Percentiles rank a stretch among this genome's conserved stretches.
Evolutionary conservation across 31 red algal genomes (phyloP).

Genomic region (Odonthalia washingtoniensis): DNA sequence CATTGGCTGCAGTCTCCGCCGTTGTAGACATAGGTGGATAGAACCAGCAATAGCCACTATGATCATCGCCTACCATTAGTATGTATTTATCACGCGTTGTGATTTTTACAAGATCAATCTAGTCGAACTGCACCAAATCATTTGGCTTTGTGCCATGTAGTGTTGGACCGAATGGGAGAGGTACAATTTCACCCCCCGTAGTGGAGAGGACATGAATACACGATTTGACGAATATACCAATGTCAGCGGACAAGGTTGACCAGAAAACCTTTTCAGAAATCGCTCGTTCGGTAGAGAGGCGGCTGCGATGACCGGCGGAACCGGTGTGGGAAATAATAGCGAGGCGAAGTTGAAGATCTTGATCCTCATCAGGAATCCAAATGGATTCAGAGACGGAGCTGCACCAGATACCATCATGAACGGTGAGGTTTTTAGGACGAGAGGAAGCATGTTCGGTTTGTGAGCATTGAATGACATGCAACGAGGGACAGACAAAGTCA

Average conservation of each 20-base stretch:
- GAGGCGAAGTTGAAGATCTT: too few relatives aligned
- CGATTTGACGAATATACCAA: background rate
- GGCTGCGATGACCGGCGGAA: slow-evolving; percentile 14
- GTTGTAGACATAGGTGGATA: background rate
- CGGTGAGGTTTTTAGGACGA: too few relatives aligned
- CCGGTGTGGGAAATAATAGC: background rate
- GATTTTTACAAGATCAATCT: background rate
- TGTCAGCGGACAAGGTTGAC: background rate
- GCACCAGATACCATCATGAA: too few relatives aligned
- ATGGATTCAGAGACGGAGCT: too few relatives aligned
- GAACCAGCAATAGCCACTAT: slow-evolving; percentile 30
- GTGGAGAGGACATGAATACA: slow-evolving; percentile 37
- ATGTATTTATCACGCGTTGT: background rate
- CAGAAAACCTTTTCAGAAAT: slow-evolving; percentile 19
- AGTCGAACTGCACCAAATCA: slow-evolving; percentile 16
- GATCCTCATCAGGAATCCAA: too few relatives aligned
- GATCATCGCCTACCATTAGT: slow-evolving; percentile 23
- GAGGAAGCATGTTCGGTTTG: too few relatives aligned
- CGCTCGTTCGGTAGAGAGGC: background rate
- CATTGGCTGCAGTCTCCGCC: slow-evolving; percentile 5
- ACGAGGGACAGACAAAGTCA: too few relatives aligned
- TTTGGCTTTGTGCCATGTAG: too few relatives aligned
- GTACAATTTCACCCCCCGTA: background rate
- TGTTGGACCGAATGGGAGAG: background rate
- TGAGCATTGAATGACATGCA: too few relatives aligned